These are phyloP conservation scores for Claviceps capensis DNA, from an alignment of 2,329 filamentous ascomycete genomes.

Conservation along the genomic window DNA sequence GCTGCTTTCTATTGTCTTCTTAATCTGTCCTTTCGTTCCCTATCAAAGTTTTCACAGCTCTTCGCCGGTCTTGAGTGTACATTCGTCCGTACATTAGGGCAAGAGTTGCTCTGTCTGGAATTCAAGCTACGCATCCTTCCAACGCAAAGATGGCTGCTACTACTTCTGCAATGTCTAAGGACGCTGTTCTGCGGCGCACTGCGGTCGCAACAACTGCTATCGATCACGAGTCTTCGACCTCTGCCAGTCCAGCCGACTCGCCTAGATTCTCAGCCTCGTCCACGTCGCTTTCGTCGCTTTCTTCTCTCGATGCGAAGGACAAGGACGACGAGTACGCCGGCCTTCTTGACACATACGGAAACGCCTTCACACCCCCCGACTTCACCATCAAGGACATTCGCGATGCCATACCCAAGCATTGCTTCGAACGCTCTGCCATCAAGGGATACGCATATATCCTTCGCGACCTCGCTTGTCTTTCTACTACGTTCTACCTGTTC, in stretches of 20 bases:
- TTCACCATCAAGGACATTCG: constrained; percentile 97
- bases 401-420: constrained; percentile 94
- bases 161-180: constrained; percentile 27
- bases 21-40: neutral
- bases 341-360: constrained; percentile 85
- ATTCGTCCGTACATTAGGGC: neutral
- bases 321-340: constrained; percentile 38
- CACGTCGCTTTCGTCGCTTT: constrained; percentile 84
- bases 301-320: constrained; percentile 41
- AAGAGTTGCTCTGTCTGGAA: neutral
- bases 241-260: constrained; percentile 44
- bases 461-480: constrained; percentile 62
- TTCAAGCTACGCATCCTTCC: neutral
- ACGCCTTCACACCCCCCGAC: constrained; percentile 84
- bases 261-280: constrained; percentile 58
- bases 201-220: constrained; percentile 33
- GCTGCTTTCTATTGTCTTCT: neutral
- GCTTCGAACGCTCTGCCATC: constrained; percentile 74
- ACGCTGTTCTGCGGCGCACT: constrained; percentile 34
- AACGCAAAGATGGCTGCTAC: constrained; percentile 30
- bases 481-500: constrained; percentile 71
- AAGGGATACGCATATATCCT: constrained; percentile 70
- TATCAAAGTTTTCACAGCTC: neutral
- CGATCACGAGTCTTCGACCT: constrained; percentile 40
- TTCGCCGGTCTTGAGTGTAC: neutral